These are phyloP conservation scores for Aspergillus avenaceus DNA, from an alignment of 495 filamentous ascomycete genomes.

Conservation along the genomic window DNA sequence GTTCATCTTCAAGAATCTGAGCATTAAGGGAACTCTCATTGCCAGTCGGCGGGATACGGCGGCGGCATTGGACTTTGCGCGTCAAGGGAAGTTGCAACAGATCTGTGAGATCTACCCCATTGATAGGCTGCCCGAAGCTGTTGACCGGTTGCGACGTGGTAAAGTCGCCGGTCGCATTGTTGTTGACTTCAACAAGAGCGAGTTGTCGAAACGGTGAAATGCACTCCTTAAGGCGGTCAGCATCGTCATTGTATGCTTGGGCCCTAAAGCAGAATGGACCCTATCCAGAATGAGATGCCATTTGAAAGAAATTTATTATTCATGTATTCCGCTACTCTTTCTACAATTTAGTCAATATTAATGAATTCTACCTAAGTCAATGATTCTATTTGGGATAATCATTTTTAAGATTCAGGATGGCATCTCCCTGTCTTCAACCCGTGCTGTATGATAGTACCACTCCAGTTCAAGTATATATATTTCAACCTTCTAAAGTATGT, in stretches of 20 bases:
- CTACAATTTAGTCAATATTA: not conserved
- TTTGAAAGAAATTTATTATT: no score
- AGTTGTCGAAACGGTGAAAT: not conserved
- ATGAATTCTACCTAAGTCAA: not conserved
- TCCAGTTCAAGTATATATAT: no score
- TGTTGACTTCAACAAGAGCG: constrained; percentile 39
- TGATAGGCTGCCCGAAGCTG: constrained; percentile 33
- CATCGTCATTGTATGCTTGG: no score
- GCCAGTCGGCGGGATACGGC: constrained; percentile 44
- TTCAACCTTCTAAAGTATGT: no score
- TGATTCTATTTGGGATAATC: no score
- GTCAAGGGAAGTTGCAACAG: constrained; percentile 36
- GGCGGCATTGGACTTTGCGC: constrained; percentile 42
- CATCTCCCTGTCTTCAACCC: no score
- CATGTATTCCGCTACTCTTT: no score
- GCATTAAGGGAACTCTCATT: constrained; percentile 43
- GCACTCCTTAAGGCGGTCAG: not conserved
- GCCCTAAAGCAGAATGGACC: no score
- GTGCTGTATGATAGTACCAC: no score
- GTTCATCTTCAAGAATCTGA: constrained; percentile 41
- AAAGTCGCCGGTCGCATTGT: constrained; percentile 48
- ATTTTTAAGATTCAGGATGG: no score
- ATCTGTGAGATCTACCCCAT: constrained; percentile 41
- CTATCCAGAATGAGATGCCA: no score
- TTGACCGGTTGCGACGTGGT: constrained; percentile 34